Evolutionary conservation across 2,329 filamentous ascomycete genomes (phyloP).

Genomic region (Alternaria metachromatica): DNA sequence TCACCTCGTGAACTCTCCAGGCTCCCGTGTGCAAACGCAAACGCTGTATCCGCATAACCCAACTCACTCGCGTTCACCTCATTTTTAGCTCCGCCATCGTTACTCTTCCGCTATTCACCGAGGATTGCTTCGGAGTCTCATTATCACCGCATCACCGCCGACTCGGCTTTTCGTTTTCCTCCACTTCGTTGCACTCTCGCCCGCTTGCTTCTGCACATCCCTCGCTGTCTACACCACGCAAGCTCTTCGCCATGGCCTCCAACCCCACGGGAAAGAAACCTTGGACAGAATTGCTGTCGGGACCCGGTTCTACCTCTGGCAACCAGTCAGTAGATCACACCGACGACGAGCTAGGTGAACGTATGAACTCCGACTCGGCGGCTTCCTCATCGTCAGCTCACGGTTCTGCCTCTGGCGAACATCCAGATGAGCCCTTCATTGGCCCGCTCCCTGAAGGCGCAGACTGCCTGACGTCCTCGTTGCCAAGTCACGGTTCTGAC

Average conservation of each 20-base stretch:
- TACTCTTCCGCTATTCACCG: background rate
- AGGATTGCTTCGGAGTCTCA: background rate
- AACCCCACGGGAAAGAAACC: background rate
- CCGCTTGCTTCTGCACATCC: background rate
- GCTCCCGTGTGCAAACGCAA: constrained; percentile 6
- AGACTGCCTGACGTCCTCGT: background rate
- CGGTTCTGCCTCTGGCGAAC: background rate
- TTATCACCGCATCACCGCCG: background rate
- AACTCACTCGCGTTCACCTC: constrained; percentile 6
- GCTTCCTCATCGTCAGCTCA: background rate
- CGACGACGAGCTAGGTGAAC: background rate
- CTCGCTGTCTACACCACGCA: background rate
- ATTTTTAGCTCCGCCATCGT: constrained; percentile 3
- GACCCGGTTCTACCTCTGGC: background rate
- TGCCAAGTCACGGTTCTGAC: background rate
- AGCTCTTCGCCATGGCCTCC: background rate
- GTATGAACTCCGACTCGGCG: background rate
- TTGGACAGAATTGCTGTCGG: background rate
- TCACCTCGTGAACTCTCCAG: background rate
- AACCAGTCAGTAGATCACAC: background rate
- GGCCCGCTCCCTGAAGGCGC: background rate
- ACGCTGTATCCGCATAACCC: constrained; percentile 5
- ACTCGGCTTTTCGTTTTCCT: background rate
- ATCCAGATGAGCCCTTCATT: background rate
- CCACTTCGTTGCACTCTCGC: background rate